Evolutionary conservation across 129 eudicot species (phyloP).

Genomic region (Gnaphalium uliginosum): DNA sequence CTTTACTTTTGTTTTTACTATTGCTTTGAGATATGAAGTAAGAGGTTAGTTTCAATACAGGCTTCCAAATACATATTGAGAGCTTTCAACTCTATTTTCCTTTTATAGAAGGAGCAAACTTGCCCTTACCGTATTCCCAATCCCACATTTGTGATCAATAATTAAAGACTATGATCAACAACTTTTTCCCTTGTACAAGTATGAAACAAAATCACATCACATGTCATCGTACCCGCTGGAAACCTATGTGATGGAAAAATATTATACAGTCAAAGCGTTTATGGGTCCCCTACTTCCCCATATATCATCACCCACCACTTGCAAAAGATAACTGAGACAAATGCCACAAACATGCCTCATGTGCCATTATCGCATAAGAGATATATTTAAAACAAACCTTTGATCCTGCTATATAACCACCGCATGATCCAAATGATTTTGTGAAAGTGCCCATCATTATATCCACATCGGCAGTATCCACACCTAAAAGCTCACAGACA

Average conservation of each 20-base stretch:
- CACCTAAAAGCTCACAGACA: slow-evolving; percentile 95
- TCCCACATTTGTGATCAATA: background rate
- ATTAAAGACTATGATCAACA: background rate
- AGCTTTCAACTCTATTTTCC: slow-evolving; percentile 7
- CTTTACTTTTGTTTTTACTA: too few relatives aligned
- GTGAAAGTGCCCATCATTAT: slow-evolving; percentile 99
- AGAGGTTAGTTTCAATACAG: too few relatives aligned
- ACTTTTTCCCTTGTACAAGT: too few relatives aligned
- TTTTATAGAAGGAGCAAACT: background rate
- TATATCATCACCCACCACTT: background rate
- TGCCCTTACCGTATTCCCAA: background rate
- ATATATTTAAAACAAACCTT: slow-evolving; percentile 32
- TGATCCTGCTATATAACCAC: slow-evolving; percentile 98
- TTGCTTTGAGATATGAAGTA: too few relatives aligned
- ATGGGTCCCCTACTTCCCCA: too few relatives aligned
- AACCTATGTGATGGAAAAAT: too few relatives aligned
- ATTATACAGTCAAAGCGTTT: too few relatives aligned
- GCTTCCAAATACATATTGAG: background rate
- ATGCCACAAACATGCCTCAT: too few relatives aligned
- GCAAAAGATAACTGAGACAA: too few relatives aligned
- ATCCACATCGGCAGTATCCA: slow-evolving; percentile 93
- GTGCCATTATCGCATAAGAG: slow-evolving; percentile 1
- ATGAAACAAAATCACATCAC: too few relatives aligned
- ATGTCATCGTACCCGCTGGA: too few relatives aligned
- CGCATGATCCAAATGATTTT: slow-evolving; percentile 97